phyloP scores from a whole-genome alignment of 2,329 filamentous ascomycete genomes.

The Botrytis byssoidea region DNA sequence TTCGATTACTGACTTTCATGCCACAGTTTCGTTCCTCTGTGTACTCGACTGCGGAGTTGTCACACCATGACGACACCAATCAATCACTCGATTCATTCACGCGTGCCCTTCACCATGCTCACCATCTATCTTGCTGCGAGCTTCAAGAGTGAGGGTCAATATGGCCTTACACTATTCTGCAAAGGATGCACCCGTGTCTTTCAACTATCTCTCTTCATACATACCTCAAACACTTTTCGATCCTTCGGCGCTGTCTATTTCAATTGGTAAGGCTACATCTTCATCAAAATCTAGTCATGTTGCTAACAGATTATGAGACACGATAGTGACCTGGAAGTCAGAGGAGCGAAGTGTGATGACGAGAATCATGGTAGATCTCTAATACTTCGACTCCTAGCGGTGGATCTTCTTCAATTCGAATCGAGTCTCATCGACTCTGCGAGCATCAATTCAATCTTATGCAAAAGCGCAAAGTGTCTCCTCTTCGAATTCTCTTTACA shows the following conservation, averaged over 20 bases:
- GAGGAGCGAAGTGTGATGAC: neutral
- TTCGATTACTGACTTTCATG: neutral
- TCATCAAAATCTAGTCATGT: neutral
- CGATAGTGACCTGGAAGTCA: neutral
- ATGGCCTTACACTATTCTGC: neutral
- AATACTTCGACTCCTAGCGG: no score
- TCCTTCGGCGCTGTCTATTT: neutral
- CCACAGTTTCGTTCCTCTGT: neutral
- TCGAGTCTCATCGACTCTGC: neutral
- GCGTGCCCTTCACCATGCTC: neutral
- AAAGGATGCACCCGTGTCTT: neutral
- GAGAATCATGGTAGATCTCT: neutral
- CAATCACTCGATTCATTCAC: neutral
- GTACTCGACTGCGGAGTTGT: neutral
- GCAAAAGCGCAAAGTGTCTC: neutral
- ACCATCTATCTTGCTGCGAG: neutral
- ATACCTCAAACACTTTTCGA: neutral
- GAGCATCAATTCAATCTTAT: neutral
- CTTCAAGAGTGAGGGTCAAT: neutral
- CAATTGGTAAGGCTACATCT: neutral
- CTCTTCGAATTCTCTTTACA: neutral
- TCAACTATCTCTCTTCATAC: neutral
- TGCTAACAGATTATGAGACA: neutral
- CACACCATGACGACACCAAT: neutral
- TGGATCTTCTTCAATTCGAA: neutral